Base-by-base conservation (phyloP, 2,329 filamentous ascomycete species). In the Biscogniauxia mediterranea region DNA sequence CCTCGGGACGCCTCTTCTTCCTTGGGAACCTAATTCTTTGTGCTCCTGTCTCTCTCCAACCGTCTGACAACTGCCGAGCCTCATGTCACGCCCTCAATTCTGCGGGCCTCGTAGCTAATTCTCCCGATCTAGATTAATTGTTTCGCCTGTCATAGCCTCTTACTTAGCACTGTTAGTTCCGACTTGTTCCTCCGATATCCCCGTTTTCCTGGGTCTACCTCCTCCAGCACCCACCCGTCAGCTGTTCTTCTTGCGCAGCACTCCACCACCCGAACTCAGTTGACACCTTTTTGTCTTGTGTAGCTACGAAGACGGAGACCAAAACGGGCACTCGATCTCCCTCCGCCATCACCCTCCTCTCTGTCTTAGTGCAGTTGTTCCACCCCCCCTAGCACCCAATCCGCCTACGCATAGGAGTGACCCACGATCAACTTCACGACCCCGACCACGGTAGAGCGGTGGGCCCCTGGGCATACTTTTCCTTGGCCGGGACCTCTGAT, bases 331-430 rank as follows among this genome's bases (percentile, higher is more conserved):
- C 71, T 69, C 75, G 75, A 72, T 74, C 71, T 71, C 76, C 81
- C 74, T 71, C 81, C 73, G 66, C 79, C 71, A 62, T 79, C 73
- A 69, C 72, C 67, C 72, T 81, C 71, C 77, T 83, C 74, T 81
- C 81, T 78, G 71, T 77, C 69, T 74, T 81, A 72, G 78, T 84
- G 73, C 73, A 79, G 73, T 73, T 81, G 64, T 79, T 81, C 69
- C 82, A 85, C 67, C 83, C 83, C 76, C 83, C 82, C 65, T 85
- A 84, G 70, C 62, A 77, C 68, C 61, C 60, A 64, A 5, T 60
- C 61, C 56, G 38, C 38, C 38, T 46, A n/a, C 5, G 32, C 55
- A 56, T 54, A 28, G 59, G 63, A 20, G 64, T 58, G 57, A 63
- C 59, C 42, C 60, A 56, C 57, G 11, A 55, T 55, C 57, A 58